Base-by-base conservation (phyloP, 148 eudicot genomes). In the Pharnaceum exiguum region DNA sequence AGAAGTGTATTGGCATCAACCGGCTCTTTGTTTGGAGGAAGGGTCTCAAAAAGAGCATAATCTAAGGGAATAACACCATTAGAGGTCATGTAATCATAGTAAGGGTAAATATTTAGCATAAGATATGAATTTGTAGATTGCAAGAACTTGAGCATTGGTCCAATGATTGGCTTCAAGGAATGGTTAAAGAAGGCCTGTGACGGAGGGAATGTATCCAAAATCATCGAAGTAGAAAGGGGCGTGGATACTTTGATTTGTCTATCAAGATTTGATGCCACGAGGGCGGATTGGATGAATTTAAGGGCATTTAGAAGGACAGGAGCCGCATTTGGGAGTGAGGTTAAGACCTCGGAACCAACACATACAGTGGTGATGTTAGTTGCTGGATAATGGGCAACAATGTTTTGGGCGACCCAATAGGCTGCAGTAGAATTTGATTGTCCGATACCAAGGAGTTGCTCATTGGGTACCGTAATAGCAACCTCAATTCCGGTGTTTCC, bases 391-490 rank as follows among this genome's bases (percentile, higher is more conserved):
- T 89, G 85, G n/a, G 96, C 80, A 10, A 74, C 82, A 2, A 89
- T 79, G 47, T 89, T 85, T 62, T 89, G 90, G 10, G 85, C 29
- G 0, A 89, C 96, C 96, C 96, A 89, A 24, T 78, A 73, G 17
- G 96, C 96, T 0, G 96, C 96, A 4, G 96, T 83, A 2, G 96
- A 60, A 38, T 83, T 83, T 6, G 94, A 89, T 73, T 89, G 90
- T 22, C 89, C 96, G 0, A 89, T 70, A 39, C 90, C 87, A 4
- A 89, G 79, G 61, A 89, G 78, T 51, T 89, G 83, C 0, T 89
- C 87, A 25, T 89, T 89, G 5, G 96, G 90, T 29, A 89, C 71
- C 0, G 90, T 52, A 35, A 89, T 53, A 2, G 87, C 66, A 12
- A 89, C 96, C 65, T 77, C 69, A 42, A 89, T 89, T 7, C 85